Percentiles rank a stretch among this genome's conserved stretches.
phyloP scores from a whole-genome alignment of 768 basidiomycete genomes.

The Punctularia strigosozonata region DNA sequence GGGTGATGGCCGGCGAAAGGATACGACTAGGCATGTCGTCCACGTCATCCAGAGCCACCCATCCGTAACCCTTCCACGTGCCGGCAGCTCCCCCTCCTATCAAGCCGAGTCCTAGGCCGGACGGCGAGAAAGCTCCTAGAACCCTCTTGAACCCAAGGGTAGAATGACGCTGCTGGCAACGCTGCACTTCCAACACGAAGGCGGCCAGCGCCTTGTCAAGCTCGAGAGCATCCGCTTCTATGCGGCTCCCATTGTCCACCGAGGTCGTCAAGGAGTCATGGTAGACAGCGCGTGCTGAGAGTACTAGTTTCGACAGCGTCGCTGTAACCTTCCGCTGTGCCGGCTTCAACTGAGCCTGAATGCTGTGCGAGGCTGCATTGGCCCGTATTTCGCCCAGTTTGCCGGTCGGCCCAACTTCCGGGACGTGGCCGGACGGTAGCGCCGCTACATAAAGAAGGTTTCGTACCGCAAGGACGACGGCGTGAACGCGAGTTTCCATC shows the following conservation, averaged over 20 bases:
- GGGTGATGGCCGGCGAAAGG: constrained; percentile 35
- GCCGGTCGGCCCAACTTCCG: constrained; percentile 38
- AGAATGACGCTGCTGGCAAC: constrained; percentile 28
- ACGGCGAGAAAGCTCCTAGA: constrained; percentile 46
- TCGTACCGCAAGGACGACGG: constrained; percentile 61
- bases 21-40: constrained; percentile 32
- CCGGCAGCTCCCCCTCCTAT: constrained; percentile 70
- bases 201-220: constrained; percentile 58
- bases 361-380: constrained; percentile 34
- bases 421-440: constrained; percentile 47
- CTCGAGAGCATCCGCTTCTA: constrained; percentile 67
- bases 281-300: constrained; percentile 83
- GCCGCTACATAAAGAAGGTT: constrained; percentile 65
- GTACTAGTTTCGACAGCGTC: constrained; percentile 78
- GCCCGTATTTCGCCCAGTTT: constrained; percentile 33
- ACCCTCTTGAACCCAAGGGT: constrained; percentile 35
- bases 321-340: constrained; percentile 81
- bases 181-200: constrained; percentile 63
- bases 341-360: constrained; percentile 49
- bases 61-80: constrained; percentile 80
- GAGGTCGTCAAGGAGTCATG: constrained; percentile 61
- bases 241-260: constrained; percentile 53
- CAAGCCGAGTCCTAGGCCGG: constrained; percentile 64
- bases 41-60: constrained; percentile 45
- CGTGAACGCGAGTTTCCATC: constrained; percentile 52